phyloP scores from a whole-genome alignment of 176 grass and related monocot species.

The Paspalum notatum region DNA sequence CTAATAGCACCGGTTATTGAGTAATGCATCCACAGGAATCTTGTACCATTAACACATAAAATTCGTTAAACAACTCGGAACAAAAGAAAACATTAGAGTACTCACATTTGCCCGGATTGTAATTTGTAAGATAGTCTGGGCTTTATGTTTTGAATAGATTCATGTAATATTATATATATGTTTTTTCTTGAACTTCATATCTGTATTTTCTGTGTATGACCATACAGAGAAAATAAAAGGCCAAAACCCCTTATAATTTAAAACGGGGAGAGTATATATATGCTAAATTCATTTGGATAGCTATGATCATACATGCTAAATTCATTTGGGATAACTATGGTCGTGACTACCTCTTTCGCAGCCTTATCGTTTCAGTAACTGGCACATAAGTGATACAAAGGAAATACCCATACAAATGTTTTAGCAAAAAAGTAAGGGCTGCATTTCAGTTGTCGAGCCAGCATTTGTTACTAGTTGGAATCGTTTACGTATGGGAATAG shows the following conservation, averaged over 20 bases:
- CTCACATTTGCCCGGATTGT: too few relatives aligned
- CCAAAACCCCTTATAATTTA: too few relatives aligned
- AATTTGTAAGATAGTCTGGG: too few relatives aligned
- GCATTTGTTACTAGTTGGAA: slow-evolving; percentile 27
- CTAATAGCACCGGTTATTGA: neutral
- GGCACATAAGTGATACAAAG: slow-evolving; percentile 14
- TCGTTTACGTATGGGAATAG: slow-evolving; percentile 18
- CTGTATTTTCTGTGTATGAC: too few relatives aligned
- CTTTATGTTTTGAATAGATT: too few relatives aligned
- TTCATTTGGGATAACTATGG: neutral
- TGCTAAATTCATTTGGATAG: too few relatives aligned
- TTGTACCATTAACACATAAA: neutral
- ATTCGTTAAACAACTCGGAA: too few relatives aligned
- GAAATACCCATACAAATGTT: slow-evolving; percentile 20
- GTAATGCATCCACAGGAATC: neutral
- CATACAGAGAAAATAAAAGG: too few relatives aligned
- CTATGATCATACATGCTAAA: neutral
- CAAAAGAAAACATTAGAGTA: too few relatives aligned
- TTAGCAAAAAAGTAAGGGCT: slow-evolving; percentile 5
- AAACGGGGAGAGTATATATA: too few relatives aligned
- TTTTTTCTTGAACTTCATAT: too few relatives aligned
- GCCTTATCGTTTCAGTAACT: neutral
- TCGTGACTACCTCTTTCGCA: neutral
- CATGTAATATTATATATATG: too few relatives aligned
- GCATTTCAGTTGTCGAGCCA: neutral